Conservation (phyloP, 805 yeast genomes). For the Saturnispora kantuleensis region DNA sequence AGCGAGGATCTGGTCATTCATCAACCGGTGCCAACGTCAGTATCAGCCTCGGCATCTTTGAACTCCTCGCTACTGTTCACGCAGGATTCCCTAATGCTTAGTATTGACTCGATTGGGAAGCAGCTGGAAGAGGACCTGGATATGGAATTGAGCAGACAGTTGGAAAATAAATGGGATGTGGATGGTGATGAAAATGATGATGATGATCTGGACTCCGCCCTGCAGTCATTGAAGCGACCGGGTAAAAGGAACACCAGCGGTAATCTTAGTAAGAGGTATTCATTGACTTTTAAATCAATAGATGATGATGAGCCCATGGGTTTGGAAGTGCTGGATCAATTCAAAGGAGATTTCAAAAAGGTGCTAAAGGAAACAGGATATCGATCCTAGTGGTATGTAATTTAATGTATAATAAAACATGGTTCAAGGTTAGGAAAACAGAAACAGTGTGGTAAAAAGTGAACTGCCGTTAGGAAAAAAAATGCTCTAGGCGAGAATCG, state of each 20-base stretch:
- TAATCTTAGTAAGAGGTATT: slow-evolving; percentile 9
- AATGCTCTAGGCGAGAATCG: slow-evolving; percentile 32
- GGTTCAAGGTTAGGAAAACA: too few species aligned
- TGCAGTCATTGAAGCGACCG: background rate
- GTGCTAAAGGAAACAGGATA: background rate
- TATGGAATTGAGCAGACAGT: slow-evolving; percentile 2
- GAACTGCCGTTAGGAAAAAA: background rate
- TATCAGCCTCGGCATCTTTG: slow-evolving; percentile 3
- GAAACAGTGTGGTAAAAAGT: too few species aligned
- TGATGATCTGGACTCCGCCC: slow-evolving; percentile 2
- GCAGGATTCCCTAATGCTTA: slow-evolving; percentile 1
- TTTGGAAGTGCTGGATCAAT: slow-evolving; percentile 5
- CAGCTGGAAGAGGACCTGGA: slow-evolving; percentile 6
- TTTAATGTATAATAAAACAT: too few species aligned
- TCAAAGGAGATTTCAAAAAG: slow-evolving; percentile 3
- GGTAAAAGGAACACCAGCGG: background rate
- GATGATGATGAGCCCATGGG: slow-evolving; percentile 12
- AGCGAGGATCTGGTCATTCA: background rate
- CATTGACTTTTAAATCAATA: slow-evolving; percentile 20
- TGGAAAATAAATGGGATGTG: background rate
- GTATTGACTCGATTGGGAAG: slow-evolving; percentile 6
- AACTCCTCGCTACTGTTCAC: slow-evolving; percentile 9
- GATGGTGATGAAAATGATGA: background rate
- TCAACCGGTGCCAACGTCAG: slow-evolving; percentile 9
- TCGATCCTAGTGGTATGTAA: background rate